Evolutionary conservation across 129 eudicot species (phyloP), one percentile per base, ranked within the genome.

Genomic region (Apium graveolens): DNA sequence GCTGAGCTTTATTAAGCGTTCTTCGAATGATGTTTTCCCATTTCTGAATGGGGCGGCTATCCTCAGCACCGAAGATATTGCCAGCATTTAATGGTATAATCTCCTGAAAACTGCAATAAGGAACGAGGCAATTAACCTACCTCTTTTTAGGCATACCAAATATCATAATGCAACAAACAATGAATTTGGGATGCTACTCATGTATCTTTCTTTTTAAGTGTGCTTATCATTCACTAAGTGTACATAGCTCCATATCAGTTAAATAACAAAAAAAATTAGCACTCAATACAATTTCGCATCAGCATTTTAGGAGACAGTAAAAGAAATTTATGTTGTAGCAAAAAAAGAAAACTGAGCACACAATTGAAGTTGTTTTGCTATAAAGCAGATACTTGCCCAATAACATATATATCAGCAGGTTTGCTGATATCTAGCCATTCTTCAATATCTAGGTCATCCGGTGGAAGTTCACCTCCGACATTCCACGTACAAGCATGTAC

Each of bases 401-500:
- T 79, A 48, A 95, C 99, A 80, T 95, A 95, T 49, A 95, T 80
- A 79, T 95, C 97, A 81, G 99, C 88, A 78, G 99, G 99, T 39
- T 92, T 86, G 75, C 82, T 80, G 48, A 87, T 78, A 81, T 88
- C 89, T 55, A 95, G 80, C 96, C 92, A 90, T 63, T 85, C 91
- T 57, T 85, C 81, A 53, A 95, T 81, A 73, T 95, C 92, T 27
- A 95, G 82, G 80, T 92, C 88, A 75, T 92, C 91, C 27, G 97
- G 91, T n/a, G 99, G 99, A 78, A 81, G 48, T 82, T 77, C 87
- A 60, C 97, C 99, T 7, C 86, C 99, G 82, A 95, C 96, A 77
- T 95, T 95, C 99, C 99, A 95, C 18, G 99, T 92, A 78, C 86
- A 88, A 79, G 86, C 97, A 81, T 91, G 89, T 81, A 92, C 83